Base-by-base conservation (phyloP, 108 stramenopile species). In the Cylindrotheca closterium region DNA sequence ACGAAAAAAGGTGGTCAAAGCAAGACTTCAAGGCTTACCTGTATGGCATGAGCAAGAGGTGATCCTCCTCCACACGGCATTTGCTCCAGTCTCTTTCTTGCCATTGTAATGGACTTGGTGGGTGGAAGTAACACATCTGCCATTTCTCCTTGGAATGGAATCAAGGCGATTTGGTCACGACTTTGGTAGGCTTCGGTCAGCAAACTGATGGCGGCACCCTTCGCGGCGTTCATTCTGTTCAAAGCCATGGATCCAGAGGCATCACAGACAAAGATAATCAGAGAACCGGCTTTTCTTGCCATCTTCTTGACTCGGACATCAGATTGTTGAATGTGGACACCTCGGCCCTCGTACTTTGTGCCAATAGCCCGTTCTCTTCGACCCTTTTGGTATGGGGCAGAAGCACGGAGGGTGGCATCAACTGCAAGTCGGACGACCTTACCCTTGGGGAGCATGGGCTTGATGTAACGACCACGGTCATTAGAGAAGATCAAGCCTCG, bases 1-100 rank as follows among this genome's bases (percentile, higher is more conserved):
- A 46, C 45, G 17, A 46, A 46, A 46, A 46, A 17, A 12, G 45
- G 45, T 17, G 15, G 45, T 15, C 45, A 46, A 12, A 12, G 17
- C 17, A 12, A 46, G 15, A 46, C 45, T 15, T 15, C 12, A 52
- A 8, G 7, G 7, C 27, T 32, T 47, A 42, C 37, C 37, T 71
- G 79, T 1, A 98, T 76, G 15, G 96, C 95, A 65, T 98, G 88
- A 4, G 97, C 97, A 19, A 98, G 76, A 8, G 97, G 97, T 27
- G 93, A 94, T 55, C 97, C 97, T 50, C 97, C 97, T 46, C 97
- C 97, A 62, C 97, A 98, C 7, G 97, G 96, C 97, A 98, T 98
- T 57, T 91, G 88, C 70, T 98, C 97, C 59, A 98, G 62, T 46
- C 97, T 78, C 42, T 82, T 89, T 75, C 92, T 89, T 1, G 97